These are phyloP conservation scores for Wakefieldia striispora DNA, from an alignment of 768 basidiomycete species.

Conservation along the genomic window DNA sequence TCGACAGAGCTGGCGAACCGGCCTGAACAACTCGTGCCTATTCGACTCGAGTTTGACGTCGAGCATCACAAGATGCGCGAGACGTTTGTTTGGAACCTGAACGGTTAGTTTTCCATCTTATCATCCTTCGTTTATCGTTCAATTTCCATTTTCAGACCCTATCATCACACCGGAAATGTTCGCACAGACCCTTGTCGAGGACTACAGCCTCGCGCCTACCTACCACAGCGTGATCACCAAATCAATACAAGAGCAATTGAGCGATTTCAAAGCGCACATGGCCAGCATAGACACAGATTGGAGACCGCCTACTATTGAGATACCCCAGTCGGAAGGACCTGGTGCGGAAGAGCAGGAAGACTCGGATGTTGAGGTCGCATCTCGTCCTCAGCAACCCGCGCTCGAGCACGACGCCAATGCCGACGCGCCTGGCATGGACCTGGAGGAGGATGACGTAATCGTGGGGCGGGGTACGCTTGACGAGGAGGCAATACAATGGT, in stretches of 20 bases:
- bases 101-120: constrained; percentile 54
- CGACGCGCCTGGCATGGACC: constrained; percentile 20
- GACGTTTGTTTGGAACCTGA: constrained; percentile 96
- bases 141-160: constrained; percentile 54
- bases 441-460: constrained; percentile 22
- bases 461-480: constrained; percentile 43
- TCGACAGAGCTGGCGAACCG: constrained; percentile 53
- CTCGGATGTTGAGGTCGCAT: constrained; percentile 25
- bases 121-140: not conserved
- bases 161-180: constrained; percentile 88
- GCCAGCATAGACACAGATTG: constrained; percentile 50
- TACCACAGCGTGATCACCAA: constrained; percentile 71
- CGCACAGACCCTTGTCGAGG: constrained; percentile 87
- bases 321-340: constrained; percentile 20
- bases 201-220: constrained; percentile 70
- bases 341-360: constrained; percentile 28
- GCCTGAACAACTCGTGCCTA: constrained; percentile 85
- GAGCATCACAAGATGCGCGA: constrained; percentile 94
- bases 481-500: constrained; percentile 56
- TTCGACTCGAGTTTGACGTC: constrained; percentile 95
- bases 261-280: constrained; percentile 72
- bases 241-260: constrained; percentile 85
- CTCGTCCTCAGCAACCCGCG: constrained; percentile 9
- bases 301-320: constrained; percentile 23
- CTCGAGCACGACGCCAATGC: constrained; percentile 28